These are phyloP conservation scores for Aphanoascus verrucosus DNA, from an alignment of 2,329 filamentous ascomycete genomes.

Conservation along the genomic window DNA sequence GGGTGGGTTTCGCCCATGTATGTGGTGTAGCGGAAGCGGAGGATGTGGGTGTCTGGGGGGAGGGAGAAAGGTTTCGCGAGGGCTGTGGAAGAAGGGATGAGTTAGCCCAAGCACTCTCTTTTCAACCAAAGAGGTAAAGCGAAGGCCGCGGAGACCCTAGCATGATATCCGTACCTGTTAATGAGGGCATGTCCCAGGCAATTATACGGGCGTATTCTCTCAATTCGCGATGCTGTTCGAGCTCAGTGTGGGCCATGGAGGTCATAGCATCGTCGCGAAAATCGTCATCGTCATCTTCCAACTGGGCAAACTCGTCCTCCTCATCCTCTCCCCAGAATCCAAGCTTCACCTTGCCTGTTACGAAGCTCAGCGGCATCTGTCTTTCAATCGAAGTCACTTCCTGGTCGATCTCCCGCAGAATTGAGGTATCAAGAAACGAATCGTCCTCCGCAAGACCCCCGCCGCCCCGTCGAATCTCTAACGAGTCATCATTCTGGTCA, in stretches of 20 bases:
- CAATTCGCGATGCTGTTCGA: slow-evolving; percentile 79
- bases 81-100: slow-evolving; percentile 43
- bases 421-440: not conserved
- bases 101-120: not conserved
- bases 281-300: slow-evolving; percentile 46
- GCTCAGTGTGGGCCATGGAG: slow-evolving; percentile 68
- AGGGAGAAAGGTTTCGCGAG: slow-evolving; percentile 76
- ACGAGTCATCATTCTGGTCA: not conserved
- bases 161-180: slow-evolving; percentile 56
- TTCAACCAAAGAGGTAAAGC: not conserved
- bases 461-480: not conserved
- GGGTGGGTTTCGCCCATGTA: slow-evolving; percentile 94
- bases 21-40: slow-evolving; percentile 92
- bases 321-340: slow-evolving; percentile 39
- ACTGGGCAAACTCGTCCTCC: slow-evolving; percentile 34
- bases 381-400: slow-evolving; percentile 24
- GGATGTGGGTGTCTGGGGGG: slow-evolving; percentile 49
- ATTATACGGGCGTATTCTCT: slow-evolving; percentile 77
- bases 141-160: not conserved
- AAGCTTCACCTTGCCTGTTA: slow-evolving; percentile 20
- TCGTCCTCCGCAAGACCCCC: not conserved
- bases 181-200: slow-evolving; percentile 90
- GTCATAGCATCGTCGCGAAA: slow-evolving; percentile 61
- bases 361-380: slow-evolving; percentile 23
- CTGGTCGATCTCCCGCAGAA: slow-evolving; percentile 20